Conservation (phyloP, 441 rosid species). For the Populus trichocarpa region DNA sequence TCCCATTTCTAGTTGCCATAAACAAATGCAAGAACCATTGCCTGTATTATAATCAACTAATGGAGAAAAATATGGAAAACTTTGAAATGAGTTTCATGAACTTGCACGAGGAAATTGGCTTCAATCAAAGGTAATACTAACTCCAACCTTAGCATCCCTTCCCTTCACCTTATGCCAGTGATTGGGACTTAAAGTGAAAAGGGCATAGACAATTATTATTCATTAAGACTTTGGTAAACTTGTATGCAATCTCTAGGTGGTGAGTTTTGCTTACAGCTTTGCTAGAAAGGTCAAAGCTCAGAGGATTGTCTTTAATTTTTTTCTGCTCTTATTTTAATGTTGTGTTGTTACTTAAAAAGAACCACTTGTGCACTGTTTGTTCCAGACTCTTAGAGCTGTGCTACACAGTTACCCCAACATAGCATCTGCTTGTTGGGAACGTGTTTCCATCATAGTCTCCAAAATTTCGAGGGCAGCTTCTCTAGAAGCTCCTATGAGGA, state of each 20-base stretch:
- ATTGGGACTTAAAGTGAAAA: no score
- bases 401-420: slow-evolving; percentile 75
- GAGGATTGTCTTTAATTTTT: not conserved
- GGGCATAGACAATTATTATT: not conserved
- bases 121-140: not conserved
- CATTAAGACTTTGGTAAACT: not conserved
- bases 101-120: not conserved
- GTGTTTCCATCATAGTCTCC: slow-evolving; percentile 46
- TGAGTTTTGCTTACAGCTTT: not conserved
- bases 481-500: slow-evolving; percentile 43
- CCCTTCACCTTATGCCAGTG: not conserved
- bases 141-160: not conserved
- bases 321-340: not conserved
- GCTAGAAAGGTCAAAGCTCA: not conserved
- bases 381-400: slow-evolving; percentile 81
- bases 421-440: slow-evolving; percentile 61
- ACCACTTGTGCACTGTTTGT: slow-evolving; percentile 9
- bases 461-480: slow-evolving; percentile 39
- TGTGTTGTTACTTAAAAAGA: not conserved
- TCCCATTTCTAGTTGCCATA: not conserved
- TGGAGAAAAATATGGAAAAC: not conserved
- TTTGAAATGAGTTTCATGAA: not conserved
- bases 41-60: not conserved
- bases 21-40: not conserved
- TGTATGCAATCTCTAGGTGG: not conserved